Conservation (phyloP, 2,329 filamentous ascomycete species). For the Rhynchosporium secalis region DNA sequence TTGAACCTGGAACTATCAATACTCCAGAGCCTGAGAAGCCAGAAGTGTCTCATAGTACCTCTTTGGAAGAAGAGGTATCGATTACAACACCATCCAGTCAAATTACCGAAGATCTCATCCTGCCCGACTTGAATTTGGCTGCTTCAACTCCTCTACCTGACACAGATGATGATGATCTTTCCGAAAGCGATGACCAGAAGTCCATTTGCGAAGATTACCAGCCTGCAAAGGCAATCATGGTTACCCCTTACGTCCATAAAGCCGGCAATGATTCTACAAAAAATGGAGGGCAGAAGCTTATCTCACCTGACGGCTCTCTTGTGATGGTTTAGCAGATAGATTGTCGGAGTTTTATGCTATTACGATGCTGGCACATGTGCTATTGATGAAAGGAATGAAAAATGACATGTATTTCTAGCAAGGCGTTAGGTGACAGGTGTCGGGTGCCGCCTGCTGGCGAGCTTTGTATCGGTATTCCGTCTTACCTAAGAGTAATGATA, state of each 20-base stretch:
- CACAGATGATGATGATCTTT: constrained; percentile 28
- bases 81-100: background rate
- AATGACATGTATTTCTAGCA: constrained; percentile 23
- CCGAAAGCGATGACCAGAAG: constrained; percentile 22
- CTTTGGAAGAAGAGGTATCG: background rate
- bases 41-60: background rate
- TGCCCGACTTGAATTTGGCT: constrained; percentile 21
- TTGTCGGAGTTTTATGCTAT: no score
- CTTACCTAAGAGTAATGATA: background rate
- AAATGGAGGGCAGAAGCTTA: constrained; percentile 20
- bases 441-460: background rate
- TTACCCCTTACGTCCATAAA: constrained; percentile 32
- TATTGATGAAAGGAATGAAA: background rate
- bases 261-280: constrained; percentile 23
- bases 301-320: constrained; percentile 24
- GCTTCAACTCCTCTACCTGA: constrained; percentile 28
- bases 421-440: constrained; percentile 19
- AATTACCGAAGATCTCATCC: background rate
- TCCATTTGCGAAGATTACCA: constrained; percentile 27
- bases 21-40: background rate
- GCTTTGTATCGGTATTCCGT: constrained; percentile 2
- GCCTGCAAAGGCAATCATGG: constrained; percentile 35
- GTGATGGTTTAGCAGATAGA: constrained; percentile 29
- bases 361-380: background rate
- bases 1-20: constrained; percentile 47